Evolutionary conservation across 345 rosid species (phyloP).

Genomic region (Brassica incana): DNA sequence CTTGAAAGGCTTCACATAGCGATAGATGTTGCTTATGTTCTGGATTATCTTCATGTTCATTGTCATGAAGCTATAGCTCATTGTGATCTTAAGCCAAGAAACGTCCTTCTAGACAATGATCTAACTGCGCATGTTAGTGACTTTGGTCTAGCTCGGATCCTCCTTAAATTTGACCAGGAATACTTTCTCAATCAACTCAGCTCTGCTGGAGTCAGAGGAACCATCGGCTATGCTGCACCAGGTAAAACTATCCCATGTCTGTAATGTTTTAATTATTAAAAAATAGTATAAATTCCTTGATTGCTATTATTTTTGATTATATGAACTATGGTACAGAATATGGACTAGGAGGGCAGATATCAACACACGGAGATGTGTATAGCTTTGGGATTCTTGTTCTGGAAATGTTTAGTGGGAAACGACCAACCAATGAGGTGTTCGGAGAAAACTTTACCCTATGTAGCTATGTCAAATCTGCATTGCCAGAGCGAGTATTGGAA

Average conservation of each 20-base stretch:
- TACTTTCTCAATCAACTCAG: not conserved
- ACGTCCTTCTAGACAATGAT: constrained; percentile 5
- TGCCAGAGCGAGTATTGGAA: not conserved
- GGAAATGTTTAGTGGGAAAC: not conserved
- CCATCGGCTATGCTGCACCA: not conserved
- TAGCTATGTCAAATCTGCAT: not conserved
- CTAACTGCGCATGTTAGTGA: constrained; percentile 26
- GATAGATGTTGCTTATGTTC: constrained; percentile 31
- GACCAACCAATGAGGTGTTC: not conserved
- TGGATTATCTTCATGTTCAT: constrained; percentile 29
- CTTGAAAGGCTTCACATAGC: constrained; percentile 35
- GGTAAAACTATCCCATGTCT: not conserved
- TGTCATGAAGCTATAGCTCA: constrained; percentile 17
- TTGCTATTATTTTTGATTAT: not conserved
- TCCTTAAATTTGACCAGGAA: not conserved
- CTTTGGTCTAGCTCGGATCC: constrained; percentile 21
- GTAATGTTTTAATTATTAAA: not conserved
- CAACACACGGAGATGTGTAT: not conserved
- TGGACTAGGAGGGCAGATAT: not conserved
- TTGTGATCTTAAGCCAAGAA: constrained; percentile 21
- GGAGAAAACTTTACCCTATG: not conserved
- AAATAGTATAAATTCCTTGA: not conserved
- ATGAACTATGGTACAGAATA: not conserved
- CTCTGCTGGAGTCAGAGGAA: not conserved
- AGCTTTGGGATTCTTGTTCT: not conserved